phyloP scores from a whole-genome alignment of 352 stramenopile genomes.

The Phytopythium litorale region DNA sequence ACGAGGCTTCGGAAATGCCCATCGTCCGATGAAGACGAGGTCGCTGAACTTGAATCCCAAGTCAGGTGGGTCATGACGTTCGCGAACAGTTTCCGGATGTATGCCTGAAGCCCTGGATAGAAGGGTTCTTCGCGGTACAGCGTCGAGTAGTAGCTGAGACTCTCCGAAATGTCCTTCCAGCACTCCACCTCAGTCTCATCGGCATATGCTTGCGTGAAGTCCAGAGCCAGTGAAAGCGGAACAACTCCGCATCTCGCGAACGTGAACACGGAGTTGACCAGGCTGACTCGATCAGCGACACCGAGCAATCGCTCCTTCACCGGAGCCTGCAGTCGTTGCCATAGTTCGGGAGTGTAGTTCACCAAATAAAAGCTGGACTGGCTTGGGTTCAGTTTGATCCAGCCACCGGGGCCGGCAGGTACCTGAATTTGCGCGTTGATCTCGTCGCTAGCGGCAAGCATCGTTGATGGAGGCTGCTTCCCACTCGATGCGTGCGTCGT shows the following conservation, averaged over 20 bases:
- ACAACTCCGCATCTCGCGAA: constrained; percentile 70
- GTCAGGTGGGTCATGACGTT: constrained; percentile 50
- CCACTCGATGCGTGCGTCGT: constrained; percentile 18
- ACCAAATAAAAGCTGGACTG: constrained; percentile 94
- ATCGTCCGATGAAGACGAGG: constrained; percentile 22
- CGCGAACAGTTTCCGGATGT: constrained; percentile 47
- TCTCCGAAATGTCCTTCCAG: constrained; percentile 67
- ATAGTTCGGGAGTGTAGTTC: constrained; percentile 89
- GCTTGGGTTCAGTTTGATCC: constrained; percentile 95
- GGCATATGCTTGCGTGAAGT: constrained; percentile 57
- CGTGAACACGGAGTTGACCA: constrained; percentile 92
- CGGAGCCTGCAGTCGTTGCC: constrained; percentile 69
- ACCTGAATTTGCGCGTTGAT: constrained; percentile 84
- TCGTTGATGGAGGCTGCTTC: constrained; percentile 11
- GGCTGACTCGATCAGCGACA: constrained; percentile 87
- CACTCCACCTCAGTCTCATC: constrained; percentile 54
- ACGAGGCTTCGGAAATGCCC: constrained; percentile 62
- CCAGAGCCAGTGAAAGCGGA: constrained; percentile 42
- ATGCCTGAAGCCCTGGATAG: constrained; percentile 48
- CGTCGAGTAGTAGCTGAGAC: constrained; percentile 41
- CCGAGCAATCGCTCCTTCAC: constrained; percentile 47
- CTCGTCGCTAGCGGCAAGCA: constrained; percentile 65
- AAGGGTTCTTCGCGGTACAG: constrained; percentile 55
- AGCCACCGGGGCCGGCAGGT: constrained; percentile 35
- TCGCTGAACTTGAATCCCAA: constrained; percentile 32